phyloP scores from a whole-genome alignment of 148 eudicot species.

The Oxyria digyna region DNA sequence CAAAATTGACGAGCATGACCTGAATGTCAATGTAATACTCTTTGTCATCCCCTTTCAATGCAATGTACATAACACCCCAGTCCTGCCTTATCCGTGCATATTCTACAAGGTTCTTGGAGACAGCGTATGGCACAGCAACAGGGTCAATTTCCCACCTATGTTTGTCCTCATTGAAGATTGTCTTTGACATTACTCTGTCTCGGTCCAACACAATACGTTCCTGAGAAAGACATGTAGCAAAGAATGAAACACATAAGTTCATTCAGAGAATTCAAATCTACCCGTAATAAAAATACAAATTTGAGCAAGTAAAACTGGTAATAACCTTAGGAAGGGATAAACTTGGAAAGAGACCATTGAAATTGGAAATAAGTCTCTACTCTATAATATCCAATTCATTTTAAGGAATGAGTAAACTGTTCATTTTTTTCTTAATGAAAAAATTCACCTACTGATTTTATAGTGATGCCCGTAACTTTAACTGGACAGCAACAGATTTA shows the following conservation, averaged over 20 bases:
- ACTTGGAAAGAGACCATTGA: neutral
- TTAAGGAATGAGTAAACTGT: neutral
- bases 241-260: neutral
- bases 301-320: neutral
- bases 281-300: neutral
- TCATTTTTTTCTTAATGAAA: neutral
- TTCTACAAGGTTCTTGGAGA: conserved; percentile 62
- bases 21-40: conserved; percentile 56
- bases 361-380: neutral
- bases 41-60: conserved; percentile 70
- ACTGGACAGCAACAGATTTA: neutral
- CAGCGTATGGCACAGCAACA: conserved; percentile 76
- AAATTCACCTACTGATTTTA: neutral
- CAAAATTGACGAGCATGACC: conserved; percentile 25
- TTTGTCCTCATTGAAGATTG: conserved; percentile 57
- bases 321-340: neutral
- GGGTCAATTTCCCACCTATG: conserved; percentile 85
- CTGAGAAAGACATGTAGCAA: conserved; percentile 21
- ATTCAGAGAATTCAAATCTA: neutral
- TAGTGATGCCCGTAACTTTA: neutral
- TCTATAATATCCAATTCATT: neutral
- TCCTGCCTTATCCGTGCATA: conserved; percentile 77
- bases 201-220: conserved; percentile 70
- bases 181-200: conserved; percentile 71
- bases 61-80: conserved; percentile 73